Conservation (phyloP, 1,139 yeast genomes). For the Schwanniomyces etchellsii region DNA sequence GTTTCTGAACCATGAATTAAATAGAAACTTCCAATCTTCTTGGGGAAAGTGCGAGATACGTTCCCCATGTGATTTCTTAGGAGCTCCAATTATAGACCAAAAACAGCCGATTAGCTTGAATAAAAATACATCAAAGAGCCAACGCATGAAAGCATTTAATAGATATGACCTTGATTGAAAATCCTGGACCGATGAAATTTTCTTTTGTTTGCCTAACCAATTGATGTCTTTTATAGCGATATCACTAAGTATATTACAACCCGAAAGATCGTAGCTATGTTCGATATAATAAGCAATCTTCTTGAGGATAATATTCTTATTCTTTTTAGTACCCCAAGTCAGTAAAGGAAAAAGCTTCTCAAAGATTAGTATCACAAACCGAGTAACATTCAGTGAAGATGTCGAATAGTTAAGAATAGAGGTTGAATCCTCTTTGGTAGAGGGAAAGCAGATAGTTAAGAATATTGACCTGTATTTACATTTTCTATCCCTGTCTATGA, state of each 20-base stretch:
- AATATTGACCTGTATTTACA: slow-evolving; percentile 21
- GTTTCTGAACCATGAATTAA: slow-evolving; percentile 30
- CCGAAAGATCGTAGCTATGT: slow-evolving; percentile 16
- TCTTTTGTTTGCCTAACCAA: slow-evolving; percentile 39
- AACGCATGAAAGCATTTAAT: slow-evolving; percentile 41
- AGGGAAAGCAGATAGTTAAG: slow-evolving; percentile 14
- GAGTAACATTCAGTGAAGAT: slow-evolving; percentile 23
- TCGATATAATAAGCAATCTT: slow-evolving; percentile 25
- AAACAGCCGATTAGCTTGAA: slow-evolving; percentile 44
- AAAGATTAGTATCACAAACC: slow-evolving; percentile 34
- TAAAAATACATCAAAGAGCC: slow-evolving; percentile 53
- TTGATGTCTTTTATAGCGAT: slow-evolving; percentile 34
- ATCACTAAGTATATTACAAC: slow-evolving; percentile 6
- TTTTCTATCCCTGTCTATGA: slow-evolving; percentile 18
- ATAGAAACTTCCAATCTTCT: slow-evolving; percentile 48
- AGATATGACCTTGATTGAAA: slow-evolving; percentile 21
- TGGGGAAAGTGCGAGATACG: slow-evolving; percentile 50
- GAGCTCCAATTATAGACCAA: slow-evolving; percentile 65
- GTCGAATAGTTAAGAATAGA: slow-evolving; percentile 14
- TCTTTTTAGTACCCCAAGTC: slow-evolving; percentile 50
- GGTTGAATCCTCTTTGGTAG: slow-evolving; percentile 2
- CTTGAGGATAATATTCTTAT: slow-evolving; percentile 36
- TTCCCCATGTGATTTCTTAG: slow-evolving; percentile 22
- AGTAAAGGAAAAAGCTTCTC: slow-evolving; percentile 48
- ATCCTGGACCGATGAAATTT: slow-evolving; percentile 32